phyloP scores from a whole-genome alignment of 495 filamentous ascomycete species.

The Neurospora discreta region DNA sequence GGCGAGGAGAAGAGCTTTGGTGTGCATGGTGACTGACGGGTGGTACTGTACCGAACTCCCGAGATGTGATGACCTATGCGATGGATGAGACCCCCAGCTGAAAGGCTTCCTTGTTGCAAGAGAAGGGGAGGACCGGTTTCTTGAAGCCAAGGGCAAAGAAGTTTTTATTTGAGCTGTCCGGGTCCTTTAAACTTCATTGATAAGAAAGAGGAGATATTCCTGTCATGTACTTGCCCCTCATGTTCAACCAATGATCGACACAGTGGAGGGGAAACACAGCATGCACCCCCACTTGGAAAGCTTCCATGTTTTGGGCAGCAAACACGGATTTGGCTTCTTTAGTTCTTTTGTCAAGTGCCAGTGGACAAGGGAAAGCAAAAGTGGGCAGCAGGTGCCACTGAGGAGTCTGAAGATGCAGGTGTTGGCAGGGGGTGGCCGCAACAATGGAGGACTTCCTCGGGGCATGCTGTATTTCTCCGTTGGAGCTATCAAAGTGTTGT shows the following conservation, averaged over 20 bases:
- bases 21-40: constrained; percentile 1
- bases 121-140: neutral
- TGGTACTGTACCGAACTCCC: neutral
- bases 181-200: neutral
- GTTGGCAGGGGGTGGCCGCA: neutral
- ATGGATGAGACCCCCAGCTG: neutral
- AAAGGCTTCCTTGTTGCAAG: neutral
- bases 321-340: neutral
- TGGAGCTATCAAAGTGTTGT: neutral
- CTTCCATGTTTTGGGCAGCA: neutral
- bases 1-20: constrained; percentile 16
- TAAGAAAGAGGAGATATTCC: neutral
- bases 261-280: neutral
- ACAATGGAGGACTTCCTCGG: neutral
- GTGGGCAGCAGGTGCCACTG: neutral
- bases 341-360: neutral
- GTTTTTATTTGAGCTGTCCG: neutral
- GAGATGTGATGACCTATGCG: neutral
- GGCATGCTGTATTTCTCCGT: neutral
- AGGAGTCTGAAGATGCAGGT: neutral
- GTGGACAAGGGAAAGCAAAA: neutral
- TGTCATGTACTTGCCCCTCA: neutral
- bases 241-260: neutral
- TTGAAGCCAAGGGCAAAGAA: neutral
- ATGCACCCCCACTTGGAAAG: neutral